Evolutionary conservation across 139 green algal species (phyloP).

Genomic region (Chlamydomonas incerta): DNA sequence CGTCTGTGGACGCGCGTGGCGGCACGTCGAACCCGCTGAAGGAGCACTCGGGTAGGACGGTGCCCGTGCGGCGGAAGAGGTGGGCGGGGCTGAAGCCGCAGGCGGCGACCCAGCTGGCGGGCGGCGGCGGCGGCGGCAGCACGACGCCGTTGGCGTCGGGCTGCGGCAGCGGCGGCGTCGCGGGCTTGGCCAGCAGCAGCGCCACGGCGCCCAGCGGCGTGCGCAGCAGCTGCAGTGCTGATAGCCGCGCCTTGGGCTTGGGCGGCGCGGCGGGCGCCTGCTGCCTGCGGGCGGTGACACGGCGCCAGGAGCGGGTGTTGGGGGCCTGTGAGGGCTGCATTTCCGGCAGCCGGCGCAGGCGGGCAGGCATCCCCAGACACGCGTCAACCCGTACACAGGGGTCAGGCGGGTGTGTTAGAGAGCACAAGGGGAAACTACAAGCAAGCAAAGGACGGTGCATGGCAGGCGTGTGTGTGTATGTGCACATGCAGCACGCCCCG

Average conservation of each 20-base stretch:
- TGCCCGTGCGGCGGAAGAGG: constrained; percentile 1
- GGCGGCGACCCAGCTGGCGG: neutral
- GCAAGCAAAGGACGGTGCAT: neutral
- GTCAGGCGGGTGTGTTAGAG: no score
- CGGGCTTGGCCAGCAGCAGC: neutral
- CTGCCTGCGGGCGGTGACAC: neutral
- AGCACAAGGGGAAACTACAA: no score
- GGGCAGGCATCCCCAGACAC: no score
- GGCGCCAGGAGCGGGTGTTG: neutral
- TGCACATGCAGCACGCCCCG: no score
- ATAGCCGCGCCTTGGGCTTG: constrained; percentile 1
- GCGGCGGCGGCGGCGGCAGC: constrained; percentile 1
- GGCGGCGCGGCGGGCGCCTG: neutral
- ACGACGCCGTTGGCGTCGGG: neutral
- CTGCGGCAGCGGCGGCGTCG: neutral
- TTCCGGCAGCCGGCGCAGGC: no score
- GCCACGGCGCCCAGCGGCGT: neutral
- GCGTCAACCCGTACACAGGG: no score
- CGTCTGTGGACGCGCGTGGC: neutral
- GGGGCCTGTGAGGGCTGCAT: no score
- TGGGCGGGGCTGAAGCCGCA: constrained; percentile 17
- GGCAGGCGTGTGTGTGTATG: no score
- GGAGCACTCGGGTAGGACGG: neutral
- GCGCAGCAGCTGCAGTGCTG: constrained; percentile 10
- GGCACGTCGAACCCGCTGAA: neutral